Evolutionary conservation across 1,284 basidiomycete genomes (phyloP).

Genomic region (Cryptococcus sp.): DNA sequence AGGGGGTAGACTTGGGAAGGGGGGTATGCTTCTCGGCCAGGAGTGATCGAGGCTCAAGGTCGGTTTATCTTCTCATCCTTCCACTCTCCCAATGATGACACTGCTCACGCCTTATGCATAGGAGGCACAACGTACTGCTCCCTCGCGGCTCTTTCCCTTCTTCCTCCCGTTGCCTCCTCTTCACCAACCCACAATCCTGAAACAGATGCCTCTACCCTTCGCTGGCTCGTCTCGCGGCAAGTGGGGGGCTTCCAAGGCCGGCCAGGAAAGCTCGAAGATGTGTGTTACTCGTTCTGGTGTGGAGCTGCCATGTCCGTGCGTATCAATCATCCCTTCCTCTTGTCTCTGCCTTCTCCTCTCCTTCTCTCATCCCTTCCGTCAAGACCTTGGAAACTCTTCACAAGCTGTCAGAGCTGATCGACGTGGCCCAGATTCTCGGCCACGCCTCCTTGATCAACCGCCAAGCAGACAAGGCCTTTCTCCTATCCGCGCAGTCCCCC

Average conservation of each 20-base stretch:
- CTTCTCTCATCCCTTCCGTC: no score
- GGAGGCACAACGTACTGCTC: conserved; percentile 94
- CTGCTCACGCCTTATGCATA: conserved; percentile 33
- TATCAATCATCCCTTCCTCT: neutral
- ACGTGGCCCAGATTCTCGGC: conserved; percentile 60
- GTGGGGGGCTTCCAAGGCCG: conserved; percentile 80
- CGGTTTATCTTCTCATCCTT: conserved; percentile 12
- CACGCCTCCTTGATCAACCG: conserved; percentile 59
- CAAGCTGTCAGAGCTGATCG: neutral
- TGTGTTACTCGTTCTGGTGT: conserved; percentile 95
- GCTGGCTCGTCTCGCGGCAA: conserved; percentile 75
- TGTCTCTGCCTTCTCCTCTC: no score
- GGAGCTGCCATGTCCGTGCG: conserved; percentile 69
- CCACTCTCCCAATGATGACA: no score
- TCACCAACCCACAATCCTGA: neutral
- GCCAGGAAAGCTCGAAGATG: conserved; percentile 78
- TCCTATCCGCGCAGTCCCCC: conserved; percentile 72
- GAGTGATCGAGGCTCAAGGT: conserved; percentile 77
- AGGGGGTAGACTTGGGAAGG: conserved; percentile 80
- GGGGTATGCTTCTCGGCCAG: conserved; percentile 78
- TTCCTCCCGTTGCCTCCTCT: neutral
- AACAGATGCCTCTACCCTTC: conserved; percentile 48
- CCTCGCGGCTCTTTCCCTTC: conserved; percentile 63
- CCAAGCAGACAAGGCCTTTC: conserved; percentile 58
- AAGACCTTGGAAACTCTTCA: neutral